phyloP scores from a whole-genome alignment of 164 flowering plant species.

The Houttuynia cordata region DNA sequence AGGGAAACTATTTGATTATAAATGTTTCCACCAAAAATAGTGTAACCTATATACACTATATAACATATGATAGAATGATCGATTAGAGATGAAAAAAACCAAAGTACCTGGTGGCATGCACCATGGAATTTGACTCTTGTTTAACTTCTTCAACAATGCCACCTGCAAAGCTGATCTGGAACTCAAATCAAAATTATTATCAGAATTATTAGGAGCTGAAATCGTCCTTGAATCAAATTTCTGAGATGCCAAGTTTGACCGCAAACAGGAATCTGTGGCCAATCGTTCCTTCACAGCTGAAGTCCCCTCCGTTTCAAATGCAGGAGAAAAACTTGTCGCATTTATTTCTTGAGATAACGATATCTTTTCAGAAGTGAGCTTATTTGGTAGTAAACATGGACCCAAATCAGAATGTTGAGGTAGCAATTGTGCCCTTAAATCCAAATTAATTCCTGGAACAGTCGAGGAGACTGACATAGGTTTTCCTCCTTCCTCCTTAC shows the following conservation, averaged over 20 bases:
- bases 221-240: not conserved
- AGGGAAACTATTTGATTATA: too few relatives aligned
- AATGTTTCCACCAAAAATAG: too few relatives aligned
- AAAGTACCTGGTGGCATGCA: slow-evolving; percentile 75
- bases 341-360: not conserved
- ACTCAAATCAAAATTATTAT: too few relatives aligned
- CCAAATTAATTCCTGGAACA: not conserved
- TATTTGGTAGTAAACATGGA: not conserved
- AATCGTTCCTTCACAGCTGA: not conserved
- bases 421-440: not conserved
- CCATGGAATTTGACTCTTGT: slow-evolving; percentile 62
- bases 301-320: not conserved
- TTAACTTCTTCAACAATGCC: slow-evolving; percentile 32
- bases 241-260: not conserved
- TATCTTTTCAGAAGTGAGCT: not conserved
- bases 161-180: slow-evolving; percentile 6
- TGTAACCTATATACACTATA: too few relatives aligned
- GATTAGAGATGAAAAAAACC: slow-evolving; percentile 8
- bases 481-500: not conserved
- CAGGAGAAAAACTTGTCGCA: not conserved
- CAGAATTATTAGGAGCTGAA: not conserved
- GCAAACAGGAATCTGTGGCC: not conserved
- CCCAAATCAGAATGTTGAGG: not conserved
- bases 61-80: slow-evolving; percentile 6
- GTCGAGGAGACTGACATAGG: not conserved